Percentiles rank a stretch among this genome's conserved stretches.
These are phyloP conservation scores for Aristolochia fimbriata DNA, from an alignment of 164 flowering plant species.

Conservation along the genomic window DNA sequence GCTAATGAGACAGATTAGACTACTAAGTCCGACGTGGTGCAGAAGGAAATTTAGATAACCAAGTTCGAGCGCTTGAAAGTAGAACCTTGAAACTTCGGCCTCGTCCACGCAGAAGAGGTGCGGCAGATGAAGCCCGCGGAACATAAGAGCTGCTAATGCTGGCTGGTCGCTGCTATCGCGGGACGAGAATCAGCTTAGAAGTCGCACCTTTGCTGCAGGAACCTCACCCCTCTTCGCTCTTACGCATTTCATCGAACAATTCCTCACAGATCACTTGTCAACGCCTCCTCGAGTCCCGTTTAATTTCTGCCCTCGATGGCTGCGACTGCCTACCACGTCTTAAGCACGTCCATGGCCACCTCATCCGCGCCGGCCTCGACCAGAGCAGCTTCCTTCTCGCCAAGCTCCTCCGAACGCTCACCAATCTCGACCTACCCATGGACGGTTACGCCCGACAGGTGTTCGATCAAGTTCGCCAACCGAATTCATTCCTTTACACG, in stretches of 20 bases:
- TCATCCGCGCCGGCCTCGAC: conserved; percentile 18
- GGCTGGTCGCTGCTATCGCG: too few relatives aligned
- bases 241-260: conserved; percentile 5
- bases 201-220: too few relatives aligned
- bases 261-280: neutral
- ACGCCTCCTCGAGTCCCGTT: conserved; percentile 7
- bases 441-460: conserved; percentile 13
- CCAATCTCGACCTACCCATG: conserved; percentile 9
- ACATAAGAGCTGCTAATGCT: too few relatives aligned
- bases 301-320: conserved; percentile 10
- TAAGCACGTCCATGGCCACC: conserved; percentile 18
- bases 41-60: too few relatives aligned
- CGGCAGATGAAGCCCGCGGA: too few relatives aligned
- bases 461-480: conserved; percentile 16
- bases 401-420: conserved; percentile 18
- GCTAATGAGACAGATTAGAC: too few relatives aligned
- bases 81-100: too few relatives aligned
- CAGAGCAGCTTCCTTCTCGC: conserved; percentile 18
- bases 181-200: too few relatives aligned
- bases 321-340: conserved; percentile 10
- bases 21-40: too few relatives aligned
- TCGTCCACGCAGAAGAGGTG: too few relatives aligned
- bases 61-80: too few relatives aligned
- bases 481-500: conserved; percentile 21
- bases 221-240: neutral